Percentiles rank a stretch among this genome's conserved stretches.
These are phyloP conservation scores for Pseudonitzschia multiseries DNA, from an alignment of 108 stramenopile species.

Conservation along the genomic window DNA sequence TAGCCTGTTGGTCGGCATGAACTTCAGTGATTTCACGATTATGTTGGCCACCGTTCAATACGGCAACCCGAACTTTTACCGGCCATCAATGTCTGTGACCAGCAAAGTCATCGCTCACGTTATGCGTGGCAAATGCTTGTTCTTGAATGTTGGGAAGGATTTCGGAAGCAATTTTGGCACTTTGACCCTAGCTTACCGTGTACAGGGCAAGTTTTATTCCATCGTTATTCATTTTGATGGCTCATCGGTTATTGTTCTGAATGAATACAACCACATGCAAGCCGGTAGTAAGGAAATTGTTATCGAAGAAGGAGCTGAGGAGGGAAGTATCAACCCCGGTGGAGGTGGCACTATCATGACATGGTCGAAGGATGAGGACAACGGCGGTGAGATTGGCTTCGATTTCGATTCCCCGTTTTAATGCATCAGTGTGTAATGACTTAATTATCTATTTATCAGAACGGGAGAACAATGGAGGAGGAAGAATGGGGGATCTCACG, in stretches of 20 bases:
- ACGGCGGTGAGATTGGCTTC: conserved; percentile 40
- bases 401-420: conserved; percentile 47
- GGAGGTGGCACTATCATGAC: conserved; percentile 45
- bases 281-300: conserved; percentile 41
- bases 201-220: conserved; percentile 35
- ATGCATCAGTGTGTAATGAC: neutral
- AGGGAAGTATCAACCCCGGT: conserved; percentile 43
- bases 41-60: conserved; percentile 40
- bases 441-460: neutral
- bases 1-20: conserved; percentile 45
- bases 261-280: conserved; percentile 37
- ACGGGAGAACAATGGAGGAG: neutral
- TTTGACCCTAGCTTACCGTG: conserved; percentile 37
- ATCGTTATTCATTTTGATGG: conserved; percentile 43
- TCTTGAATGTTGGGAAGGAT: conserved; percentile 45
- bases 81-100: conserved; percentile 44
- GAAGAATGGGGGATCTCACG: neutral
- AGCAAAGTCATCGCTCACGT: conserved; percentile 36
- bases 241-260: conserved; percentile 36
- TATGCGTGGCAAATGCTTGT: conserved; percentile 41
- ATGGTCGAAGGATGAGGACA: conserved; percentile 37
- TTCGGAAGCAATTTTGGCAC: conserved; percentile 45
- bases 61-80: conserved; percentile 36
- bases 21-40: conserved; percentile 45
- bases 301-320: conserved; percentile 34